Evolutionary conservation across 345 rosid species (phyloP).

Genomic region (Pistacia integerrima): DNA sequence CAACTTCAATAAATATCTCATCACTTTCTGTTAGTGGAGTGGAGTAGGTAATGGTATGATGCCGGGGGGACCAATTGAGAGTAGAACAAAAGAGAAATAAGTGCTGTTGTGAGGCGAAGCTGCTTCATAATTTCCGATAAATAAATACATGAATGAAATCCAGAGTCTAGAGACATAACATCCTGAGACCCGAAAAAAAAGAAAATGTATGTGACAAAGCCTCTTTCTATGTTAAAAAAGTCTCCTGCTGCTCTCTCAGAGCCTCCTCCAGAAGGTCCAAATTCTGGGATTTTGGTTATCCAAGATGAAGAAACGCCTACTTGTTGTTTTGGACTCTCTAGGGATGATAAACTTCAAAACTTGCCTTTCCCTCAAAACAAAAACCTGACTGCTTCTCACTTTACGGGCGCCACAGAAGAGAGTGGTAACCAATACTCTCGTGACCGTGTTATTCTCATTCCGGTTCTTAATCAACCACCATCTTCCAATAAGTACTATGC

Average conservation of each 20-base stretch:
- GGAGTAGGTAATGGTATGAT: too few species aligned
- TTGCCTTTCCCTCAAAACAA: constrained; percentile 66
- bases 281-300: constrained; percentile 58
- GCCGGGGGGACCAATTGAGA: too few species aligned
- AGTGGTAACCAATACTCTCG: too few species aligned
- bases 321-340: constrained; percentile 47
- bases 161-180: too few species aligned
- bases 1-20: too few species aligned
- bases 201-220: constrained; percentile 48
- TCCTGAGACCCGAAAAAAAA: too few species aligned
- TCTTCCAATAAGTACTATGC: constrained; percentile 54
- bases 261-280: constrained; percentile 55
- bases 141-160: too few species aligned
- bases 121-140: too few species aligned
- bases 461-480: constrained; percentile 53
- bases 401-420: background rate
- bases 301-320: constrained; percentile 48
- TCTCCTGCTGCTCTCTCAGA: constrained; percentile 34
- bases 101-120: too few species aligned
- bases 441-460: constrained; percentile 30
- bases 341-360: constrained; percentile 24
- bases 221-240: constrained; percentile 45
- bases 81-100: too few species aligned
- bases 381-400: constrained; percentile 32
- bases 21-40: too few species aligned